Conservation (phyloP, 148 eudicot species). For the Dysphania ambrosioides region DNA sequence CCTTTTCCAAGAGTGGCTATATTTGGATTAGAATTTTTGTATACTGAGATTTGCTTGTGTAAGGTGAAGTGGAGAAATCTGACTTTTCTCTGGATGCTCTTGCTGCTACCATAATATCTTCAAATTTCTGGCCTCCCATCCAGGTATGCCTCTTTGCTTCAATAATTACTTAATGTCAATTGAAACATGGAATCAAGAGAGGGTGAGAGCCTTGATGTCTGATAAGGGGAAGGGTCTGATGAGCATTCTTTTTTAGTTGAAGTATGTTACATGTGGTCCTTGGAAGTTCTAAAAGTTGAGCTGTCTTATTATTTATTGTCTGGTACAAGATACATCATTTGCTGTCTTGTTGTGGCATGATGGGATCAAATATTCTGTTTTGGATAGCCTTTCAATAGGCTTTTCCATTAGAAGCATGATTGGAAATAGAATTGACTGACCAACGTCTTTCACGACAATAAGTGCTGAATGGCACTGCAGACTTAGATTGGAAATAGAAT, state of each 20-base stretch:
- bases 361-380: neutral
- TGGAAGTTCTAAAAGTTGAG: neutral
- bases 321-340: neutral
- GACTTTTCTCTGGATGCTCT: constrained; percentile 56
- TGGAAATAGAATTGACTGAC: neutral
- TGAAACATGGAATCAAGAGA: neutral
- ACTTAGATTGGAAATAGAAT: too few relatives aligned
- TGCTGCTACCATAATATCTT: constrained; percentile 83
- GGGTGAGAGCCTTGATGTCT: neutral
- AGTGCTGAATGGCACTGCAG: neutral
- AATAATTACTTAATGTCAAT: neutral
- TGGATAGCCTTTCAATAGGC: neutral
- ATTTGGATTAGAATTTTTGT: constrained; percentile 1
- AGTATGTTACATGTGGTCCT: neutral
- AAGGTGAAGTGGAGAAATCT: constrained; percentile 39
- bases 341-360: neutral
- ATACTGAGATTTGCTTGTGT: constrained; percentile 31
- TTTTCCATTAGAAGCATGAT: neutral
- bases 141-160: constrained; percentile 48
- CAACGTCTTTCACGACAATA: neutral
- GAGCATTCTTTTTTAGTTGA: neutral
- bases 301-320: neutral
- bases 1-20: neutral
- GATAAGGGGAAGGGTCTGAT: neutral
- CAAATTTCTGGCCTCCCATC: constrained; percentile 98